Percentiles rank a stretch among this genome's conserved stretches.
Conservation (phyloP, 768 basidiomycete genomes). For the Podaxis rugospora region DNA sequence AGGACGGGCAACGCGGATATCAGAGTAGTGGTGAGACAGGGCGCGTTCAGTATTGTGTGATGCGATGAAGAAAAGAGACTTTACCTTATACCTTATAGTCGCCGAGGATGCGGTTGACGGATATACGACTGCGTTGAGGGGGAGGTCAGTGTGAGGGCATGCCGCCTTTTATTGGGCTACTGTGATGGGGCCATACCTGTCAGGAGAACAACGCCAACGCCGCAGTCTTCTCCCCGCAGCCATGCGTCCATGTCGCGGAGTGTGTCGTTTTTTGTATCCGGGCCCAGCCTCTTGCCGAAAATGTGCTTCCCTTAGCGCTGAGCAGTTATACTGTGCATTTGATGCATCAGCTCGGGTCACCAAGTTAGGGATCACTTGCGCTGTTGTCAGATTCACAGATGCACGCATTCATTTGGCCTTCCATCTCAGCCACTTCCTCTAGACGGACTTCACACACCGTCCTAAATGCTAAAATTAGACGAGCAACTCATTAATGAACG, state of each 20-base stretch:
- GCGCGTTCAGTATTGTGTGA: neutral
- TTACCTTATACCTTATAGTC: constrained; percentile 4
- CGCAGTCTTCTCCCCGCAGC: too few species aligned
- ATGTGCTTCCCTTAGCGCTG: neutral
- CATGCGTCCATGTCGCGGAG: neutral
- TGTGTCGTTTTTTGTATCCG: neutral
- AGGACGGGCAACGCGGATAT: constrained; percentile 7
- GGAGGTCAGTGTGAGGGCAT: neutral
- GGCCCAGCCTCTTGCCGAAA: neutral
- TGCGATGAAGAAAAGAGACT: neutral
- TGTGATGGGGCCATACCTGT: constrained; percentile 1
- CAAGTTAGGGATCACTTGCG: neutral
- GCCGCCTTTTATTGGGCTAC: neutral
- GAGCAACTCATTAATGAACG: neutral
- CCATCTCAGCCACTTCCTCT: constrained; percentile 15
- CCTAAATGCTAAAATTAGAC: constrained; percentile 10
- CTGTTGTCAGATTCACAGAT: neutral
- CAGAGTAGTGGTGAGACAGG: neutral
- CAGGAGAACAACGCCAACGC: neutral
- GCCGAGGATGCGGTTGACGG: neutral
- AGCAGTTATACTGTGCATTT: neutral
- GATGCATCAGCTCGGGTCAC: neutral
- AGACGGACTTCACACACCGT: constrained; percentile 24
- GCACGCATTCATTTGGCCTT: neutral
- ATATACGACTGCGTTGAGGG: constrained; percentile 10